These are phyloP conservation scores for Dryas octopetala DNA, from an alignment of 306 rosid species.

Conservation along the genomic window DNA sequence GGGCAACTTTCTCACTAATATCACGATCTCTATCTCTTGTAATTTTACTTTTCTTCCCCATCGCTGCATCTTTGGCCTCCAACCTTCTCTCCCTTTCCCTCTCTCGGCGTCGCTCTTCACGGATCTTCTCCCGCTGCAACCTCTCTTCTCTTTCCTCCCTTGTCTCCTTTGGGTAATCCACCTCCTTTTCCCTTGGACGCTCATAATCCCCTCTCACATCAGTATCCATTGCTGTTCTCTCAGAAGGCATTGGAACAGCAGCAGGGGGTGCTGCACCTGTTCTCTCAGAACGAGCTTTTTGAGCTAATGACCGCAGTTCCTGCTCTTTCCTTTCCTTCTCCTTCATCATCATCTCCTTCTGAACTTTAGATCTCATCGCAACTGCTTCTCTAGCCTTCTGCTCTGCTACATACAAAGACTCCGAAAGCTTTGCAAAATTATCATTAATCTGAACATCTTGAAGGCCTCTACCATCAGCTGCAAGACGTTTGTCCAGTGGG, in stretches of 20 bases:
- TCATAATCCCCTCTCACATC: background rate
- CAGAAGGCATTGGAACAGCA: too few species aligned
- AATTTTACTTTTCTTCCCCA: background rate
- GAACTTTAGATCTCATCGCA: conserved; percentile 71
- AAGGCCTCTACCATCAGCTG: conserved; percentile 74
- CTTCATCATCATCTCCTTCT: conserved; percentile 65
- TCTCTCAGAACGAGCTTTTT: too few species aligned
- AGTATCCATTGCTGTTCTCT: conserved; percentile 32
- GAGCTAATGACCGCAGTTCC: too few species aligned
- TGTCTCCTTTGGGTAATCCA: too few species aligned
- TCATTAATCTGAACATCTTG: conserved; percentile 78
- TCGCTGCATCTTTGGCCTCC: background rate
- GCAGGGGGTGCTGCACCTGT: too few species aligned
- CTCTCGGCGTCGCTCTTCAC: background rate
- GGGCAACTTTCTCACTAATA: conserved; percentile 3
- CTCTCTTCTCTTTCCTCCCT: background rate
- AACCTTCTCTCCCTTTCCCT: conserved; percentile 3
- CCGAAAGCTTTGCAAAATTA: conserved; percentile 69
- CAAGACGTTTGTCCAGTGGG: conserved; percentile 58
- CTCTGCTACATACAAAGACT: conserved; percentile 56
- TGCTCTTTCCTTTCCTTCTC: background rate
- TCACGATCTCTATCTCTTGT: background rate
- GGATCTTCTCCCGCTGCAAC: background rate
- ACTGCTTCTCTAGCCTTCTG: conserved; percentile 66
- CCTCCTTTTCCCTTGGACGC: too few species aligned